Evolutionary conservation across 768 basidiomycete species (phyloP).

Genomic region (Sistotremastrum suecicum): DNA sequence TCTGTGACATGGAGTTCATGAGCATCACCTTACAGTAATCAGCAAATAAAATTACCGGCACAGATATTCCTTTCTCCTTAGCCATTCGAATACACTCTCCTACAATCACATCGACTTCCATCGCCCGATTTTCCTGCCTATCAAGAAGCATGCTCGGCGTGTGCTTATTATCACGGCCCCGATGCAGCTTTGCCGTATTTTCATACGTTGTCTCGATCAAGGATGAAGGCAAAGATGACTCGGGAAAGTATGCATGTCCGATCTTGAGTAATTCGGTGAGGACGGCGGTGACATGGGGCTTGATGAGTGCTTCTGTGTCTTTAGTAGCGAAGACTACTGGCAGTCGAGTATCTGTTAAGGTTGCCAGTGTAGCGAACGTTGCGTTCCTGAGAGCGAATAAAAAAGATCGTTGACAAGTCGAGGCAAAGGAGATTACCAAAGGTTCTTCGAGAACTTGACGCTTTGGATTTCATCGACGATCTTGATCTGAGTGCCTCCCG

Average conservation of each 20-base stretch:
- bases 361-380: constrained; percentile 35
- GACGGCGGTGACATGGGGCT: constrained; percentile 29
- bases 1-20: constrained; percentile 18
- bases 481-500: constrained; percentile 32
- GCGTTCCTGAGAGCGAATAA: constrained; percentile 23
- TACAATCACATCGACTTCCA: constrained; percentile 55
- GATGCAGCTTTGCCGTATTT: constrained; percentile 25
- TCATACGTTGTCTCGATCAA: constrained; percentile 25
- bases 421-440: constrained; percentile 22
- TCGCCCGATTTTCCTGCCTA: constrained; percentile 34
- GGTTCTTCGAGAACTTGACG: constrained; percentile 46
- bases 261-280: constrained; percentile 30
- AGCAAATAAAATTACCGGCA: constrained; percentile 33
- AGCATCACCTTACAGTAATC: not conserved
- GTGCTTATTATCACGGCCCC: constrained; percentile 28
- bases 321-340: constrained; percentile 38
- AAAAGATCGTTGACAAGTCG: not conserved
- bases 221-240: constrained; percentile 29
- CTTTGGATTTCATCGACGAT: constrained; percentile 49
- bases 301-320: constrained; percentile 25
- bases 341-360: constrained; percentile 34
- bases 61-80: constrained; percentile 24
- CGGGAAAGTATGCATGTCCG: constrained; percentile 30
- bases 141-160: constrained; percentile 54
- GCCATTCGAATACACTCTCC: constrained; percentile 48